phyloP scores from a whole-genome alignment of 2,329 filamentous ascomycete genomes.

The Penicillium sp. region DNA sequence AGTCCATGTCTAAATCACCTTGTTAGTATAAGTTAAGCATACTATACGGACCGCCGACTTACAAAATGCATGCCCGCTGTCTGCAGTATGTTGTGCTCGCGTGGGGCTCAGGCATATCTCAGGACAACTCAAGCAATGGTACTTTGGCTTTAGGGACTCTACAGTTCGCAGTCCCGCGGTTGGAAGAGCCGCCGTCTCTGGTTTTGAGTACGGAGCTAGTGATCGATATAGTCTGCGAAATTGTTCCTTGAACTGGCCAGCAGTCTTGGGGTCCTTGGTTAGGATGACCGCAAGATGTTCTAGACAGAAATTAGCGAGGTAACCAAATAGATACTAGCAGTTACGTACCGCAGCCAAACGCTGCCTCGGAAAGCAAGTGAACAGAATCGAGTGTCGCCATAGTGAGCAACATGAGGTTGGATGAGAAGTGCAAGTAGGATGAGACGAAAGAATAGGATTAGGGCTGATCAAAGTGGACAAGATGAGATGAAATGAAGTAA shows the following conservation, averaged over 20 bases:
- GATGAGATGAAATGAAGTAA: neutral
- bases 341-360: constrained; percentile 42
- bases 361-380: constrained; percentile 36
- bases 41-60: constrained; percentile 14
- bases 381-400: constrained; percentile 38
- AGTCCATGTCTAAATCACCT: constrained; percentile 37
- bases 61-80: constrained; percentile 44
- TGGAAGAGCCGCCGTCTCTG: constrained; percentile 21
- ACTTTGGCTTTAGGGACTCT: constrained; percentile 38
- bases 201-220: constrained; percentile 28
- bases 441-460: constrained; percentile 2
- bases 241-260: constrained; percentile 35
- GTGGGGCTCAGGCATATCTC: constrained; percentile 31
- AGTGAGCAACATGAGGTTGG: constrained; percentile 7
- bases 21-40: constrained; percentile 8
- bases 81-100: constrained; percentile 36
- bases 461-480: neutral
- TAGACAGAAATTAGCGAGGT: constrained; percentile 24
- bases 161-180: constrained; percentile 23
- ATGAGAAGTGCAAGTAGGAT: neutral
- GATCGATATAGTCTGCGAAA: constrained; percentile 34
- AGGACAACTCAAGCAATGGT: constrained; percentile 39
- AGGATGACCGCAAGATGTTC: constrained; percentile 40
- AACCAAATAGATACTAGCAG: neutral
- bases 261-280: constrained; percentile 29